A percentile compares a stretch with the other conserved stretches of the same genome.
Evolutionary conservation across 2,329 filamentous ascomycete species (phyloP).

Genomic region (Talaromyces piceae): DNA sequence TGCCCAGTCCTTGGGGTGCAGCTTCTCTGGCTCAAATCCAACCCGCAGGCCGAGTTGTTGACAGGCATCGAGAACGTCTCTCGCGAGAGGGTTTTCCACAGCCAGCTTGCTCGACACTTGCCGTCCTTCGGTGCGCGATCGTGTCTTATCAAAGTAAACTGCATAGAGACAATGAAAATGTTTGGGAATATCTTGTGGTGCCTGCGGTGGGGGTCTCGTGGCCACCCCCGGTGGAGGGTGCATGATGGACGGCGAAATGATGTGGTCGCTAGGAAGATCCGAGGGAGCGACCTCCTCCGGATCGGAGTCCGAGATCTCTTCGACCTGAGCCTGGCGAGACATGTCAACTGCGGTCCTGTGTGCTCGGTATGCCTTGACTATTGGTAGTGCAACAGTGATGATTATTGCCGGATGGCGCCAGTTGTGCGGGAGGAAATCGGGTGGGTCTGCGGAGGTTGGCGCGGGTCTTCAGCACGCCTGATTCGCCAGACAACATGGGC

Average conservation of each 20-base stretch:
- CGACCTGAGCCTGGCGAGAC: constrained; percentile 74
- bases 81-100: constrained; percentile 76
- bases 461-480: no score
- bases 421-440: background rate
- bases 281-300: constrained; percentile 78
- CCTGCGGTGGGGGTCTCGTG: constrained; percentile 32
- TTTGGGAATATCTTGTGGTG: constrained; percentile 54
- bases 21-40: constrained; percentile 86
- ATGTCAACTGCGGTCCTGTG: constrained; percentile 38
- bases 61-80: constrained; percentile 83
- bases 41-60: constrained; percentile 52
- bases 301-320: constrained; percentile 90
- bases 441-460: constrained; percentile 7
- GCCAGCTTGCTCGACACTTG: constrained; percentile 67
- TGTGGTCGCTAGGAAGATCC: constrained; percentile 38
- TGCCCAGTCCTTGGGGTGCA: constrained; percentile 93
- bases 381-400: background rate
- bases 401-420: background rate
- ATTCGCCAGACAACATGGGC: no score
- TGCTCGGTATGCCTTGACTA: background rate
- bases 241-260: constrained; percentile 31
- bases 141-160: constrained; percentile 77
- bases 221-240: constrained; percentile 18
- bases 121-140: constrained; percentile 64
- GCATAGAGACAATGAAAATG: constrained; percentile 88